Conservation (phyloP, 257 asterid species). For the Nicotiana undulata region DNA sequence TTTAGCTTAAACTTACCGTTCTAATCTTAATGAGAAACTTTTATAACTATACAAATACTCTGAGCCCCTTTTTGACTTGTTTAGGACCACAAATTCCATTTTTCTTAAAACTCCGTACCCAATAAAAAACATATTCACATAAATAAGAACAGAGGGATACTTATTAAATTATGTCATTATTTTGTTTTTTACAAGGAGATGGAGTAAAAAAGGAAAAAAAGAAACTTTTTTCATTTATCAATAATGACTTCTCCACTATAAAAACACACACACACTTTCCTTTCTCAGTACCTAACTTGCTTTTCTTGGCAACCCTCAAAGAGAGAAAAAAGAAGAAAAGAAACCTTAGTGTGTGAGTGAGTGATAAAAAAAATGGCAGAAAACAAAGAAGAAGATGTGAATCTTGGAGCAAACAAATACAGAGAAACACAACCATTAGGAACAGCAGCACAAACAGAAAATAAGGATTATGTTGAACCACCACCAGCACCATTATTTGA, state of each 20-base stretch:
- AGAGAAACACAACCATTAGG: slow-evolving; percentile 40
- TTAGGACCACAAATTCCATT: too few species aligned
- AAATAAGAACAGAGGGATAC: too few species aligned
- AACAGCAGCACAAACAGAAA: slow-evolving; percentile 37
- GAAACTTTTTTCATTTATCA: neutral
- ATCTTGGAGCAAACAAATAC: slow-evolving; percentile 42
- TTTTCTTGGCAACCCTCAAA: neutral
- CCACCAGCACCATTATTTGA: slow-evolving; percentile 45
- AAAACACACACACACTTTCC: neutral
- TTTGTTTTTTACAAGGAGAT: too few species aligned
- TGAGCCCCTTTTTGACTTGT: too few species aligned
- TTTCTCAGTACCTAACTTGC: neutral
- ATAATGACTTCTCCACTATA: neutral
- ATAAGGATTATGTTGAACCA: slow-evolving; percentile 43
- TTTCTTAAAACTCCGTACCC: too few species aligned
- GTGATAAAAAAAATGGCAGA: slow-evolving; percentile 27
- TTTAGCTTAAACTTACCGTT: too few species aligned
- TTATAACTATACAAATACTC: too few species aligned
- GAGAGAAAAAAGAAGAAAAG: neutral
- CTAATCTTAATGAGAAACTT: too few species aligned
- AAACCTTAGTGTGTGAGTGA: neutral
- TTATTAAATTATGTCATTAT: too few species aligned
- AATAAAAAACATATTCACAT: too few species aligned
- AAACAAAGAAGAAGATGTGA: slow-evolving; percentile 42
- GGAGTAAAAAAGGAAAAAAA: too few species aligned